A percentile compares a stretch with the other conserved stretches of the same genome.
Conservation (phyloP, 2,329 filamentous ascomycete species). For the Tolypocladium nubicola region DNA sequence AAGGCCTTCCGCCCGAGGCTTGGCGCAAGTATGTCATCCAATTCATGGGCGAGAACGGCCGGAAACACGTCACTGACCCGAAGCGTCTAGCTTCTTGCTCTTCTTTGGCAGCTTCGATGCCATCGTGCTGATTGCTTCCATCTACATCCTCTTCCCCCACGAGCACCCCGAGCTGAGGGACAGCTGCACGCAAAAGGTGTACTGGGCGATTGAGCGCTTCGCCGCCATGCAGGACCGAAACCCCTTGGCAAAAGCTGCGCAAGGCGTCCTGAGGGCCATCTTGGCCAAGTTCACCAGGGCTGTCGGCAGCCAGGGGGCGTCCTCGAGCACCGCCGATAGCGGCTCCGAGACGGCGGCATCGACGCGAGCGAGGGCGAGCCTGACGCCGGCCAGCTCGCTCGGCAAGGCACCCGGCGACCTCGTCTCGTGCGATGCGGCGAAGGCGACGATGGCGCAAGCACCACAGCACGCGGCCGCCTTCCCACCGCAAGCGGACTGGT, state of each 20-base stretch:
- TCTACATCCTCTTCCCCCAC: conserved; percentile 49
- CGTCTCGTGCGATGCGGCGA: background rate
- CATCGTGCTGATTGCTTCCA: conserved; percentile 47
- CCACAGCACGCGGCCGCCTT: background rate
- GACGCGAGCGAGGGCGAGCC: background rate
- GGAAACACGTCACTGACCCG: background rate
- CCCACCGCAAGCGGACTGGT: conserved; percentile 19
- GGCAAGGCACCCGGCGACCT: background rate
- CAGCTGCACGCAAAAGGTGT: conserved; percentile 42
- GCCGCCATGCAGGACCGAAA: conserved; percentile 44
- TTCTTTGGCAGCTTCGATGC: conserved; percentile 57
- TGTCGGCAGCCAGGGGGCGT: conserved; percentile 21
- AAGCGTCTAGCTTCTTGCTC: conserved; percentile 32
- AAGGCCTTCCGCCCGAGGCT: conserved; percentile 36
- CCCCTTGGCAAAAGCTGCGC: conserved; percentile 39
- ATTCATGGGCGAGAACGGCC: background rate
- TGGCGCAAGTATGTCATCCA: conserved; percentile 27
- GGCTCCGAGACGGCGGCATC: conserved; percentile 6
- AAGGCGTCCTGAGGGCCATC: conserved; percentile 45
- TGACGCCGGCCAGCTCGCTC: background rate
- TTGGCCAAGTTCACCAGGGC: conserved; percentile 41
- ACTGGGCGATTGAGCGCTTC: conserved; percentile 49
- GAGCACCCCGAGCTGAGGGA: conserved; percentile 39
- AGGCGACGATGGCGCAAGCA: background rate
- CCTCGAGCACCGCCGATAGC: conserved; percentile 8